Base-by-base conservation (phyloP, 2,329 filamentous ascomycete genomes). In the Fusarium illudens region DNA sequence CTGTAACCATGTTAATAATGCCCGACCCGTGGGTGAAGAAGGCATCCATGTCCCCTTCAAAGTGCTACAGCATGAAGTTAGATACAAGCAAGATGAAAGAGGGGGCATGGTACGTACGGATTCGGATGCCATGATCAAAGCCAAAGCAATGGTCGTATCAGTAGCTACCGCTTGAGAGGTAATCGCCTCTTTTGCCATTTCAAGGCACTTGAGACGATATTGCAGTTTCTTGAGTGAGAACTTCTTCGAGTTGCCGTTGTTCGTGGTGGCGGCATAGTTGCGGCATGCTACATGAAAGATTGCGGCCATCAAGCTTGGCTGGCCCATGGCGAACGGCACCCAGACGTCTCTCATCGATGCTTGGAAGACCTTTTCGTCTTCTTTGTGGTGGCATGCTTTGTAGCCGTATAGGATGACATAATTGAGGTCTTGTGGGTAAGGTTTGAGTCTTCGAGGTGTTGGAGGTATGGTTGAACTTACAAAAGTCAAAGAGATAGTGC, bases 231-330 rank as follows among this genome's bases (percentile, higher is more conserved):
- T 58, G 3, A 64, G 10, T 0, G 20, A 30, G 1, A 58, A 64
- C 4, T 20, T 64, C 1, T 32, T 37, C 0, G 59, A 52, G 13
- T 57, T 37, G 1, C n/a, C 44, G 10, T 70, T 70, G 15, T 48
- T 59, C 12, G 54, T 68, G 17, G 32, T 27, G 12, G 30, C 8
- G 4, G 49, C 59, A n/a, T 70, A 70, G 36, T 70, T 66, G 13
- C 67, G 65, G 15, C 67, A 70, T 5, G 67, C 67, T 6, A 70
- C 62, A 0, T 66, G 62, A 6, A 70, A 66, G 15, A 69, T 37
- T 3, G 67, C 65, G 4, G 65, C 46, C 59, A 70, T 68, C 17
- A 69, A 27, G 4, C 62, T 50, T 13, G 63, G 34, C 4, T 64
- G 33, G 5, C 56, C 15, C 62, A 70, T 69, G 6, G 62, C 62